phyloP scores from a whole-genome alignment of 345 rosid species.

The Lumnitzera littorea region DNA sequence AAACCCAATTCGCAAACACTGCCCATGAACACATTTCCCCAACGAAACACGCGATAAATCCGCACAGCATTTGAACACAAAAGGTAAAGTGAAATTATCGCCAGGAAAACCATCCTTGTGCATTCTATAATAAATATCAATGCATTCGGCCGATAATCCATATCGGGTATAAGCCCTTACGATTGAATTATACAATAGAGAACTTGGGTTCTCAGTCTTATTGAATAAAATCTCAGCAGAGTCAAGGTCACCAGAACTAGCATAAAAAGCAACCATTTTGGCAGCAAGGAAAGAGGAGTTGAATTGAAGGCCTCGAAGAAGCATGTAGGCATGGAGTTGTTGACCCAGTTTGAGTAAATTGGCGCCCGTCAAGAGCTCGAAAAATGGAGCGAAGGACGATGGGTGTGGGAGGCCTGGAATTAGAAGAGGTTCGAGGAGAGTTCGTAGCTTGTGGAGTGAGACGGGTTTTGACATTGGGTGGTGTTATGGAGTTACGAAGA shows the following conservation, averaged over 20 bases:
- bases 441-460: conserved; percentile 12
- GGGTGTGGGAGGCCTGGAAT: conserved; percentile 11
- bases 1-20: conserved; percentile 22
- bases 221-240: conserved; percentile 25
- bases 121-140: conserved; percentile 22
- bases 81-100: conserved; percentile 40
- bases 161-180: conserved; percentile 28
- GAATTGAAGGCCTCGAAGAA: conserved; percentile 33
- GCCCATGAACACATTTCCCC: conserved; percentile 32
- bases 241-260: conserved; percentile 29
- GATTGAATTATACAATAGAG: conserved; percentile 32
- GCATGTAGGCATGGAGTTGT: conserved; percentile 41
- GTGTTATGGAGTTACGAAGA: not conserved
- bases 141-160: conserved; percentile 25
- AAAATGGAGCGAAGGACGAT: conserved; percentile 22
- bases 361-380: conserved; percentile 26
- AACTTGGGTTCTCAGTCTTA: conserved; percentile 16
- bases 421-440: conserved; percentile 18
- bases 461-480: conserved; percentile 9
- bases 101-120: conserved; percentile 21
- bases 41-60: conserved; percentile 9
- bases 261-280: conserved; percentile 39
- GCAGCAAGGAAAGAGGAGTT: conserved; percentile 28
- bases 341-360: conserved; percentile 20
- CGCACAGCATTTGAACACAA: conserved; percentile 37